These are phyloP conservation scores for Cornus kousa DNA, from an alignment of 148 eudicot genomes.

Conservation along the genomic window DNA sequence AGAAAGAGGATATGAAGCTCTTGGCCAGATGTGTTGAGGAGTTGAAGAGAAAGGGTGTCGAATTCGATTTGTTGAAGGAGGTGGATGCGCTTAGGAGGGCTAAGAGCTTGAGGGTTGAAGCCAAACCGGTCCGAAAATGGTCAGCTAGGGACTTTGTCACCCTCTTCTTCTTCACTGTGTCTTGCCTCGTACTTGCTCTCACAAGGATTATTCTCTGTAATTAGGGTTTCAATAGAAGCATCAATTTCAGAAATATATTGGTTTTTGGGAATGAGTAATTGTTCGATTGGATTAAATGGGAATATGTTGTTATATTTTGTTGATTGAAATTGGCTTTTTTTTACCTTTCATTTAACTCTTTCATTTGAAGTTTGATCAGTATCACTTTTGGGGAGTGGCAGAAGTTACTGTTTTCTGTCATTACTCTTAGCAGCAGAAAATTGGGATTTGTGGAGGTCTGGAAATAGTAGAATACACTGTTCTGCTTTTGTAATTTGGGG, in stretches of 20 bases:
- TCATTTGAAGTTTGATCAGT: neutral
- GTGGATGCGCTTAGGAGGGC: constrained; percentile 75
- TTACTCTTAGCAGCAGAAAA: neutral
- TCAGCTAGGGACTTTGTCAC: constrained; percentile 70
- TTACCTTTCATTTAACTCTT: neutral
- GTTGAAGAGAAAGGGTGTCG: constrained; percentile 71
- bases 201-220: constrained; percentile 61
- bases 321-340: neutral
- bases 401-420: neutral
- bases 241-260: neutral
- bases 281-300: neutral
- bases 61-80: constrained; percentile 77
- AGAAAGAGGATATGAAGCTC: constrained; percentile 66
- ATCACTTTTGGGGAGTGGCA: neutral
- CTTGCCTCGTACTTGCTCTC: constrained; percentile 63
- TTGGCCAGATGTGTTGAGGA: constrained; percentile 76
- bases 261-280: neutral
- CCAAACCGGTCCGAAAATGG: constrained; percentile 59
- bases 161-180: constrained; percentile 56
- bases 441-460: neutral
- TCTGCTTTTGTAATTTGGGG: constrained; percentile 29
- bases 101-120: constrained; percentile 64
- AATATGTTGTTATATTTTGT: too few relatives aligned
- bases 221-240: constrained; percentile 3
- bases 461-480: constrained; percentile 35